Percentiles rank a stretch among this genome's conserved stretches.
Evolutionary conservation across 2,329 filamentous ascomycete species (phyloP).

Genomic region (Acephala macrosclerotiorum): DNA sequence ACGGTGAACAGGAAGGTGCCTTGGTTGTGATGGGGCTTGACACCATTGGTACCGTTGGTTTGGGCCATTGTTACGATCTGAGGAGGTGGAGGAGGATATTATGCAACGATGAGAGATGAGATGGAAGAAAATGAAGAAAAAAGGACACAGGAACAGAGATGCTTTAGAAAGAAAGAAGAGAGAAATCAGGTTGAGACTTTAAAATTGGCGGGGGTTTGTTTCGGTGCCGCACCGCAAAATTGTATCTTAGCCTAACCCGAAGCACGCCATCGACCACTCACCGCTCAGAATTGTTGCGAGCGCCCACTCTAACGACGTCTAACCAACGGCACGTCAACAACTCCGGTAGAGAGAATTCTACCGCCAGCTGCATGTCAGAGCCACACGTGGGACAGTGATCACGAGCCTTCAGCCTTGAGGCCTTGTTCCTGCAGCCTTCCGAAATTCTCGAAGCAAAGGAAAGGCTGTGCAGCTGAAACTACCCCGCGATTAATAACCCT

Average conservation of each 20-base stretch:
- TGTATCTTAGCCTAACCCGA: background rate
- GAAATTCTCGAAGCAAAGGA: slow-evolving; percentile 18
- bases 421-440: slow-evolving; percentile 11
- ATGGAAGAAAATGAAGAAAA: slow-evolving; percentile 44
- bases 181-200: slow-evolving; percentile 9
- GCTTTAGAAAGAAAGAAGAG: slow-evolving; percentile 14
- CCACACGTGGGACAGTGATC: background rate
- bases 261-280: background rate
- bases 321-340: background rate
- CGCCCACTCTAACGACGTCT: background rate
- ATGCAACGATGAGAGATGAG: slow-evolving; percentile 51
- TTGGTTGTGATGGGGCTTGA: slow-evolving; percentile 54
- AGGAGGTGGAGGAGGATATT: slow-evolving; percentile 70
- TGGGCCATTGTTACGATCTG: slow-evolving; percentile 65
- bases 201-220: slow-evolving; percentile 11
- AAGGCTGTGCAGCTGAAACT: slow-evolving; percentile 16
- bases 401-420: slow-evolving; percentile 9
- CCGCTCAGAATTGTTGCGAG: background rate
- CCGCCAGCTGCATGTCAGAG: background rate
- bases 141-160: slow-evolving; percentile 16
- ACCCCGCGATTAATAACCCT: slow-evolving; percentile 9
- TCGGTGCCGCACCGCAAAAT: slow-evolving; percentile 4
- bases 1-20: slow-evolving; percentile 87
- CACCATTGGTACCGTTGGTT: slow-evolving; percentile 46
- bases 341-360: background rate